Percentiles rank a stretch among this genome's conserved stretches.
Evolutionary conservation across 2,329 filamentous ascomycete species (phyloP).

Genomic region (Sarocladiaceae sp.): DNA sequence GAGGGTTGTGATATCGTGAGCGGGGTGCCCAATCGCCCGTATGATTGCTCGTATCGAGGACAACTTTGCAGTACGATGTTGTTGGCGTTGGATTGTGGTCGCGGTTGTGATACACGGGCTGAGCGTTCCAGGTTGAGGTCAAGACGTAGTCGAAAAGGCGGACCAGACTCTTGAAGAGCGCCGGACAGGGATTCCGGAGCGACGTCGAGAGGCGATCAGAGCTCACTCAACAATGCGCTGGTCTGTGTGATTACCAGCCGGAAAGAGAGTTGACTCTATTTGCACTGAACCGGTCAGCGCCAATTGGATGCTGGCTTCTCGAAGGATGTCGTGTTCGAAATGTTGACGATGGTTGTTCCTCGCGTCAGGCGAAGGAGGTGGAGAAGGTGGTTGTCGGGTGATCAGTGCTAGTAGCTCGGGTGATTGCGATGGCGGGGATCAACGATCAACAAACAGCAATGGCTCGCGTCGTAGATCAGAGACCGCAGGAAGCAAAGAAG

Average conservation of each 20-base stretch:
- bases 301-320: conserved; percentile 10
- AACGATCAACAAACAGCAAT: neutral
- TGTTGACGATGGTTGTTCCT: neutral
- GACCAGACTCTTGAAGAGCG: conserved; percentile 1
- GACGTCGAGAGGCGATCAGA: conserved; percentile 3
- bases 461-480: neutral
- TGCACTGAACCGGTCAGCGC: conserved; percentile 25
- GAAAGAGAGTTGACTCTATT: conserved; percentile 4
- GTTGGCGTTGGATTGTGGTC: neutral
- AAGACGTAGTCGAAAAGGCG: neutral
- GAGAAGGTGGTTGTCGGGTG: neutral
- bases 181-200: neutral
- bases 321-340: neutral
- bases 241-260: conserved; percentile 10
- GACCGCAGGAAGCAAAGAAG: neutral
- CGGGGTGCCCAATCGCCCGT: conserved; percentile 4
- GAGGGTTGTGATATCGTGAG: neutral
- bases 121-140: neutral
- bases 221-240: conserved; percentile 9
- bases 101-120: neutral
- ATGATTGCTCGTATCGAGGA: neutral
- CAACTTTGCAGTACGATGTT: neutral
- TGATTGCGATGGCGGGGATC: neutral
- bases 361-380: neutral
- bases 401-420: neutral